Base-by-base conservation (phyloP, 805 yeast species). In the Candida mattraensis region DNA sequence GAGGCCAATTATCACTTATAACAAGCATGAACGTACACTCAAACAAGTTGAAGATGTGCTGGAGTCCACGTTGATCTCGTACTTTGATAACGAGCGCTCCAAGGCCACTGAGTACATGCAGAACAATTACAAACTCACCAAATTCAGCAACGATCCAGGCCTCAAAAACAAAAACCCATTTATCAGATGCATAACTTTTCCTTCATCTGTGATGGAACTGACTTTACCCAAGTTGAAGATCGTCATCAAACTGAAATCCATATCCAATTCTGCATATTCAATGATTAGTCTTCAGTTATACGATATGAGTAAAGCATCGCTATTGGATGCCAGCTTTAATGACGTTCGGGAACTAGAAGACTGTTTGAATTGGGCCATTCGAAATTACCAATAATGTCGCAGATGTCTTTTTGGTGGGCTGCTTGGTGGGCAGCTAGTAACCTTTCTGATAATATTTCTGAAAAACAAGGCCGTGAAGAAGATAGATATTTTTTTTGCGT, bases 1-100 rank as follows among this genome's bases (percentile, higher is more conserved):
- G 14, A 58, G 79, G 23, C 83, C 86, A 2, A 53, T 80, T 26
- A 64, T 80, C 22, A 83, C 83, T 5, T 74, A 76, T 45, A 69
- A 75, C 40, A 69, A 72, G 39, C 86, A 80, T 47, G 78, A 76
- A 43, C 46, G 62, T 22, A 60, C 67, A 33, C 42, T 75, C 9
- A 51, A 54, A 7, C 59, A 68, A 11, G 44, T 74, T 16, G 45
- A 60, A 11, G 50, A 44, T 12, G 48, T 55, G 3, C 35, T 59
- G 10, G 37, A 39, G 1, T 40, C 51, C 4, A 39, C 46, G 14
- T 24, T 54, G 11, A 18, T 41, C 7, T 34, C 39, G 4, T 34
- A 30, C 10, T 28, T 33, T 18, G 41, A 44, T 7, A 33, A 38
- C 15, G 44, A 42, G 11, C 46, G 61, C 53, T 35, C 30, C 53